Percentiles rank a stretch among this genome's conserved stretches.
phyloP scores from a whole-genome alignment of 2,329 filamentous ascomycete species.

The Exserohilum rostratum region DNA sequence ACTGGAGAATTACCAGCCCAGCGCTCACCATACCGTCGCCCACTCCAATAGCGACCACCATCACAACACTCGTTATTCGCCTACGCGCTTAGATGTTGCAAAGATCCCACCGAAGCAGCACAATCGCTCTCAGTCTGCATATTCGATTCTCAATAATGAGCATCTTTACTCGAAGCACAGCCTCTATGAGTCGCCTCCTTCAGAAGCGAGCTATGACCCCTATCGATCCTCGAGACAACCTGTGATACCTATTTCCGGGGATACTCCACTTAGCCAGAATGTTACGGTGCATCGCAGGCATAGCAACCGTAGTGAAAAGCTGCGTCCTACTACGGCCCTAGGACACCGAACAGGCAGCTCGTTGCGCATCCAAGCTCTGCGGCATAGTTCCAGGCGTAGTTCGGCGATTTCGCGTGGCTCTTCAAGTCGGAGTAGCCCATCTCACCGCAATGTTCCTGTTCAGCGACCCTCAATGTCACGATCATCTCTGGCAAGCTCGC shows the following conservation, averaged over 20 bases:
- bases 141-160: conserved; percentile 63
- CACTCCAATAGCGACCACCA: conserved; percentile 93
- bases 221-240: conserved; percentile 72
- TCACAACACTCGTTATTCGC: conserved; percentile 35
- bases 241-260: conserved; percentile 50
- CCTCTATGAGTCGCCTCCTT: conserved; percentile 57
- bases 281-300: conserved; percentile 69
- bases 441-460: conserved; percentile 31
- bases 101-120: conserved; percentile 46
- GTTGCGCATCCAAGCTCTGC: conserved; percentile 51
- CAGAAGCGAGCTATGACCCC: conserved; percentile 77
- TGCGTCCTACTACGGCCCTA: conserved; percentile 44
- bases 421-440: conserved; percentile 42
- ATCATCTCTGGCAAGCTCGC: conserved; percentile 55
- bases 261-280: conserved; percentile 65
- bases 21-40: conserved; percentile 66
- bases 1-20: conserved; percentile 81
- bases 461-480: conserved; percentile 40
- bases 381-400: conserved; percentile 40
- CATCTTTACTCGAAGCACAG: conserved; percentile 57
- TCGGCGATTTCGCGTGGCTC: conserved; percentile 41
- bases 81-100: conserved; percentile 36
- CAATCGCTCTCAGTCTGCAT: conserved; percentile 59
- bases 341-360: conserved; percentile 52
- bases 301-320: conserved; percentile 42